A percentile compares a stretch with the other conserved stretches of the same genome.
phyloP scores from a whole-genome alignment of 805 yeast species.

The Alloascoidea hylecoeti region DNA sequence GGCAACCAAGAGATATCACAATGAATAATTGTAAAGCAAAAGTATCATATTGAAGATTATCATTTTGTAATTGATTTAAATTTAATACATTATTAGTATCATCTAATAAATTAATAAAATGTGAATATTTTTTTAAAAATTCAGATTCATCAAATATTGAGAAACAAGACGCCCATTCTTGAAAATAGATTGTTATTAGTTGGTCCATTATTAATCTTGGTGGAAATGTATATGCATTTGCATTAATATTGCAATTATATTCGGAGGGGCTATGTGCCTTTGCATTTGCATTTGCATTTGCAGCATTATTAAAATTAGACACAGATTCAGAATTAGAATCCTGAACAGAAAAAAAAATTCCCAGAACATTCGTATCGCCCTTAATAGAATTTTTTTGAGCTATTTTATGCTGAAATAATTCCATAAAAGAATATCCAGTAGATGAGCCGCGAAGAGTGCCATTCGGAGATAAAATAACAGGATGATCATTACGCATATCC shows the following conservation, averaged over 20 bases:
- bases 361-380: too few relatives aligned
- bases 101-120: slow-evolving; percentile 15
- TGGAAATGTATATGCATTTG: slow-evolving; percentile 19
- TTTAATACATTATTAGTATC: not conserved
- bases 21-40: slow-evolving; percentile 14
- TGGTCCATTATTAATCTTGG: slow-evolving; percentile 52
- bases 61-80: not conserved
- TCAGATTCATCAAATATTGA: slow-evolving; percentile 59
- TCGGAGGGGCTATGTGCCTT: too few relatives aligned
- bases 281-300: not conserved
- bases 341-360: not conserved
- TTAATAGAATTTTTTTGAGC: slow-evolving; percentile 9
- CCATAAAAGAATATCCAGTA: slow-evolving; percentile 17
- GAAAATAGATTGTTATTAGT: slow-evolving; percentile 52
- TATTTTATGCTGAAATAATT: slow-evolving; percentile 14
- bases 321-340: slow-evolving; percentile 5
- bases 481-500: too few relatives aligned
- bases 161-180: slow-evolving; percentile 59
- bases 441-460: slow-evolving; percentile 19
- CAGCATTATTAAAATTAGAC: slow-evolving; percentile 3
- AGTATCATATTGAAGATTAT: slow-evolving; percentile 2
- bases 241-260: too few relatives aligned
- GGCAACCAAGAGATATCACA: slow-evolving; percentile 14
- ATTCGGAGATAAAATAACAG: slow-evolving; percentile 13
- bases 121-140: slow-evolving; percentile 47